Percentiles rank a stretch among this genome's conserved stretches.
phyloP scores from a whole-genome alignment of 2,329 filamentous ascomycete genomes.

The Nothopassalora personata region DNA sequence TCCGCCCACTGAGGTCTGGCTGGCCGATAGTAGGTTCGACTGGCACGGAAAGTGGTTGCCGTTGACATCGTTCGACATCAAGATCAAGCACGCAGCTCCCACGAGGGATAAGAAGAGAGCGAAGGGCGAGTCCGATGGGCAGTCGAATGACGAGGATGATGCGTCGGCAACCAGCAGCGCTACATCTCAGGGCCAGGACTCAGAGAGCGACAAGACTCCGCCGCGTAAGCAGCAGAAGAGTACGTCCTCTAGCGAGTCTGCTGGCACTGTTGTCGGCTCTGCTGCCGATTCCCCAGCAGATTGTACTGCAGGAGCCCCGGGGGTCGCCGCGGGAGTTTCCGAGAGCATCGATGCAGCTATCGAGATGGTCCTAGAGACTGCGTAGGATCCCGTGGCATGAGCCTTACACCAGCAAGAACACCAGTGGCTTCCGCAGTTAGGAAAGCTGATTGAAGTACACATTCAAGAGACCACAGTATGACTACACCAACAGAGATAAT shows the following conservation, averaged over 20 bases:
- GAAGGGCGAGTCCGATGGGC: background rate
- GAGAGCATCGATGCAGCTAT: background rate
- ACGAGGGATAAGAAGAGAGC: background rate
- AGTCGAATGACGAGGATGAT: background rate
- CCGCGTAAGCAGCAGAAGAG: background rate
- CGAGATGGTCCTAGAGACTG: too few relatives aligned
- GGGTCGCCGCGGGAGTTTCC: background rate
- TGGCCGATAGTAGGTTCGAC: background rate
- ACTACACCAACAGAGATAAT: background rate
- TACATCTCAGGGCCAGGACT: background rate
- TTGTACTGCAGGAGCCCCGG: background rate
- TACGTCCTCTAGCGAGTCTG: background rate
- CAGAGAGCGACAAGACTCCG: background rate
- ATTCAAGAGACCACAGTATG: background rate
- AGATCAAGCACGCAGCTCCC: background rate
- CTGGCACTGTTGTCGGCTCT: background rate
- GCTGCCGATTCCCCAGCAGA: background rate
- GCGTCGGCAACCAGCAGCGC: background rate
- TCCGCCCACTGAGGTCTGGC: background rate
- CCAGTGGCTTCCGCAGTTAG: background rate
- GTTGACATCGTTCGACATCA: background rate
- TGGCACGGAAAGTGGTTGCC: background rate
- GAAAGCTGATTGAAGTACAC: background rate
- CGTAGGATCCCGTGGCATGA: background rate
- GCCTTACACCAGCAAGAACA: background rate